Base-by-base conservation (phyloP, 1,284 basidiomycete genomes). In the Ganoderma lucidum region DNA sequence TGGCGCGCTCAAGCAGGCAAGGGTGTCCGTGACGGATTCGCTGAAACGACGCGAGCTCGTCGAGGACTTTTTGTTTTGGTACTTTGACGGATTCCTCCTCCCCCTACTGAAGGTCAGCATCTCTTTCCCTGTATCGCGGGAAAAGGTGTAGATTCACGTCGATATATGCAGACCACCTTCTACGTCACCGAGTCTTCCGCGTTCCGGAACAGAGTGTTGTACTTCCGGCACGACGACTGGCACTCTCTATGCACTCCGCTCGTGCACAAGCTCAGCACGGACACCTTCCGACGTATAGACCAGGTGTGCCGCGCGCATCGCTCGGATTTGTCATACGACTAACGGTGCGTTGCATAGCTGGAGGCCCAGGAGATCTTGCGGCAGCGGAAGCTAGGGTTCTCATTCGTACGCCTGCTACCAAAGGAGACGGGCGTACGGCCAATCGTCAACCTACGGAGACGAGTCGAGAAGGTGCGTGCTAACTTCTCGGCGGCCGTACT, bases 211-310 rank as follows among this genome's bases (percentile, higher is more conserved):
- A 89, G 90, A 63, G 88, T 96, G 0, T 83, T 99, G 0, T 99
- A 97, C 79, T 99, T 98, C 78, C 88, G 96, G 9, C 96, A 98
- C 68, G 96, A 97, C 68, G 96, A 97, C 74, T 99, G 98, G 98
- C 84, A 87, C n/a, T 83, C 81, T 2, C 85, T 98, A 5, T 96
- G 95, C 66, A 82, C 85, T 2, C 98, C 98, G 0, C 85, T 98
- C 30, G 84, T 98, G 19, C 87, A 90, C 66, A 85, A 89, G 37
- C 85, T 99, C 45, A 90, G 87, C 14, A 79, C 83, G 19, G 85
- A 84, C n/a, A 94, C 89, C 3, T 94, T 93, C 75, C 80, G 86
- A 71, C 87, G 86, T 75, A 84, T 92, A 48, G 81, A 87, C 12
- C 84, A 88, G 80, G 90, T 91, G 74, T 41, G 77, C 71, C 4